Conservation (phyloP, 495 filamentous ascomycete species). For the Astrocystis sublimbata region DNA sequence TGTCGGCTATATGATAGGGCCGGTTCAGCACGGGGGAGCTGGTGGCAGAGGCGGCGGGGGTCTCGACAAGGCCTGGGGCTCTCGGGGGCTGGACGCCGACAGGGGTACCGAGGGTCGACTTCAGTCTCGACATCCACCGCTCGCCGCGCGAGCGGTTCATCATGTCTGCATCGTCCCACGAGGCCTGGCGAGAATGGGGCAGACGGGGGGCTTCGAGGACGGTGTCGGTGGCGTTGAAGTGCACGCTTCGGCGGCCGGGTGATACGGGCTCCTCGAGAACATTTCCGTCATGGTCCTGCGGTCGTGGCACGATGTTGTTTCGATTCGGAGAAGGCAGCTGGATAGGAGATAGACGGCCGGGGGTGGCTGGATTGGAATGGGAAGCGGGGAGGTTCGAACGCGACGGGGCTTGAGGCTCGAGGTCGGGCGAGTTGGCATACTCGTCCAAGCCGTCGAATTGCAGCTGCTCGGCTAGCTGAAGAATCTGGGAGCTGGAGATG, state of each 20-base stretch:
- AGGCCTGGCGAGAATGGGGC: slow-evolving; percentile 55
- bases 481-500: slow-evolving; percentile 21
- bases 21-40: slow-evolving; percentile 51
- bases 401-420: slow-evolving; percentile 33
- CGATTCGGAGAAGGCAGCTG: slow-evolving; percentile 25
- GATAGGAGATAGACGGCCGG: slow-evolving; percentile 14
- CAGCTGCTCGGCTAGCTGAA: slow-evolving; percentile 19
- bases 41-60: slow-evolving; percentile 35
- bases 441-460: slow-evolving; percentile 36
- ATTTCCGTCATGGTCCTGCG: slow-evolving; percentile 21
- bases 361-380: slow-evolving; percentile 10
- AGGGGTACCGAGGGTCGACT: slow-evolving; percentile 53
- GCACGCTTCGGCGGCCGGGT: slow-evolving; percentile 60
- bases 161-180: slow-evolving; percentile 59
- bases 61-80: slow-evolving; percentile 35
- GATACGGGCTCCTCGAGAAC: slow-evolving; percentile 23
- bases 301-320: slow-evolving; percentile 1
- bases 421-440: slow-evolving; percentile 44
- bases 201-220: slow-evolving; percentile 40
- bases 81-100: slow-evolving; percentile 48
- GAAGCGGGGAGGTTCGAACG: slow-evolving; percentile 25
- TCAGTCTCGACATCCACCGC: slow-evolving; percentile 68
- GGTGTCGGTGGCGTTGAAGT: slow-evolving; percentile 59
- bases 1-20: slow-evolving; percentile 43
- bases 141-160: slow-evolving; percentile 56